Percentiles rank a stretch among this genome's conserved stretches.
Conservation (phyloP, 805 yeast genomes). For the Wickerhamiella alocasiicola region DNA sequence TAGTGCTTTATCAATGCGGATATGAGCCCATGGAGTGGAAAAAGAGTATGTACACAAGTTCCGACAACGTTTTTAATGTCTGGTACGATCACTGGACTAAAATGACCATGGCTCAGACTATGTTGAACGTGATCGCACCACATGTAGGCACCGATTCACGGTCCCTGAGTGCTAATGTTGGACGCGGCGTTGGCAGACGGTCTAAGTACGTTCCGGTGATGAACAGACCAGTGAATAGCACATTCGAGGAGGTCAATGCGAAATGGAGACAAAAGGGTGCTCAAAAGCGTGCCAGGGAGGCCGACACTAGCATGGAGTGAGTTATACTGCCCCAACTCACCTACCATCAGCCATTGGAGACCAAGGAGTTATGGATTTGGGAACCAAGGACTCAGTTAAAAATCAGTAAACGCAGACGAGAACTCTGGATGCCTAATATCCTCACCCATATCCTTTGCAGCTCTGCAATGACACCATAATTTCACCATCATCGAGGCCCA, state of each 20-base stretch:
- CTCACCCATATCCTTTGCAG: too few species aligned
- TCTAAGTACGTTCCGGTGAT: constrained; percentile 43
- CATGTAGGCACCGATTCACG: constrained; percentile 9
- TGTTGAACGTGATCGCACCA: constrained; percentile 31
- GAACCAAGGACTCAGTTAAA: too few species aligned
- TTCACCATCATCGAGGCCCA: too few species aligned
- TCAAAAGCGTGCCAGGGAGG: too few species aligned
- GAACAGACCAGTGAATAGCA: constrained; percentile 45
- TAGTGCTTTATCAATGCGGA: constrained; percentile 74
- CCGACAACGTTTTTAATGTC: constrained; percentile 28
- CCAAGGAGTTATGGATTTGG: too few species aligned
- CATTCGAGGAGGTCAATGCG: constrained; percentile 58
- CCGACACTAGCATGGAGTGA: too few species aligned
- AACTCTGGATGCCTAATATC: too few species aligned
- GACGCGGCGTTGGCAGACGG: constrained; percentile 69
- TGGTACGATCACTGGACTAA: constrained; percentile 49
- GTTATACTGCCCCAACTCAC: too few species aligned
- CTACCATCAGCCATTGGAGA: too few species aligned
- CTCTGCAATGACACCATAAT: too few species aligned
- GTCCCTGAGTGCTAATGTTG: constrained; percentile 34
- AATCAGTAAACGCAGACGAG: too few species aligned
- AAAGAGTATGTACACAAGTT: constrained; percentile 17
- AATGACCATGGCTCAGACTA: constrained; percentile 38
- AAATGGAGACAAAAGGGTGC: constrained; percentile 35
- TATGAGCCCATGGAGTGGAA: constrained; percentile 63